These are phyloP conservation scores for Mycena rebaudengoi DNA, from an alignment of 768 basidiomycete species.

Conservation along the genomic window DNA sequence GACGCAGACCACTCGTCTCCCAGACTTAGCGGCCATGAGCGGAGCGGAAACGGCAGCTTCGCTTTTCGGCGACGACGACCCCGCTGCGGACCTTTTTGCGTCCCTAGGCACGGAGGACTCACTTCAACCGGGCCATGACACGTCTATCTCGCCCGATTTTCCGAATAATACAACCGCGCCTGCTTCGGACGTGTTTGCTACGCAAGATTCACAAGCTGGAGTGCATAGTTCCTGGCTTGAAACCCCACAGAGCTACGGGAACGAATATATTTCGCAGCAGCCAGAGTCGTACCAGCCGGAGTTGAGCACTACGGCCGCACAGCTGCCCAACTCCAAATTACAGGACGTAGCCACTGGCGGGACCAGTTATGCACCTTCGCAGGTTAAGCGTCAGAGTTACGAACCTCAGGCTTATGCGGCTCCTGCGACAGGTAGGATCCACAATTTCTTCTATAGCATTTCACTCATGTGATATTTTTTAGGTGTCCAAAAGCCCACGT, in stretches of 20 bases:
- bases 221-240: slow-evolving; percentile 18
- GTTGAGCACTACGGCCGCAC: background rate
- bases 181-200: slow-evolving; percentile 3
- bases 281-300: slow-evolving; percentile 15
- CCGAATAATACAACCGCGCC: slow-evolving; percentile 29
- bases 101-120: slow-evolving; percentile 54
- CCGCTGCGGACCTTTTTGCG: slow-evolving; percentile 70
- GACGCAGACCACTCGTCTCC: slow-evolving; percentile 20
- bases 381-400: slow-evolving; percentile 9
- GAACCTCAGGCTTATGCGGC: slow-evolving; percentile 4
- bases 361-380: background rate
- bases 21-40: slow-evolving; percentile 52
- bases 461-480: too few relatives aligned
- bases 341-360: background rate
- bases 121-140: slow-evolving; percentile 18
- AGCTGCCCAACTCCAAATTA: too few relatives aligned
- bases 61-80: slow-evolving; percentile 77
- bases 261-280: slow-evolving; percentile 32
- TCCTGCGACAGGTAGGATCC: background rate
- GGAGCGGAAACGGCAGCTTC: slow-evolving; percentile 79
- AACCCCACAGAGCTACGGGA: slow-evolving; percentile 27
- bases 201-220: background rate
- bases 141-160: slow-evolving; percentile 18
- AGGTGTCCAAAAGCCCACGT: too few relatives aligned
- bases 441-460: background rate